phyloP scores from a whole-genome alignment of 2,329 filamentous ascomycete genomes.

The Aureobasidium leucospermi region DNA sequence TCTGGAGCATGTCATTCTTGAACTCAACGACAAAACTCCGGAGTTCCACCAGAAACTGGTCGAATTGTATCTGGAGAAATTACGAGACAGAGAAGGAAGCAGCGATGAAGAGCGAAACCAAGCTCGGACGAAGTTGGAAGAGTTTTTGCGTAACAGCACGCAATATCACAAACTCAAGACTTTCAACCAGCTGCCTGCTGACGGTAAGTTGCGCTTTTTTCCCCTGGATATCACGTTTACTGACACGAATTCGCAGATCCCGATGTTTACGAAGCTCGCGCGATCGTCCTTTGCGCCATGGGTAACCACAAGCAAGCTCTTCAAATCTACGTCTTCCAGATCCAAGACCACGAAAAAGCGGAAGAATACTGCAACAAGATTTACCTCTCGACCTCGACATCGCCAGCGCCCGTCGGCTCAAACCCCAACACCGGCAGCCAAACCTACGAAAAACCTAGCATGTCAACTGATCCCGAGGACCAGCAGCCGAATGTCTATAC shows the following conservation, averaged over 20 bases:
- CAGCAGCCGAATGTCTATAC: constrained; percentile 77
- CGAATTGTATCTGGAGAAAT: constrained; percentile 57
- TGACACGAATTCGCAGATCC: constrained; percentile 50
- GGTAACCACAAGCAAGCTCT: constrained; percentile 89
- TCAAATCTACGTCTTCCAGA: constrained; percentile 95
- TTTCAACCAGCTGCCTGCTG: constrained; percentile 67
- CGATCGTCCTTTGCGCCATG: constrained; percentile 90
- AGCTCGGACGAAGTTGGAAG: constrained; percentile 53
- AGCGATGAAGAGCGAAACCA: constrained; percentile 28
- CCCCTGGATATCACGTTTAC: background rate
- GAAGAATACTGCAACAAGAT: constrained; percentile 97
- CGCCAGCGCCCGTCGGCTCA: background rate
- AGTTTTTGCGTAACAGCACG: constrained; percentile 66
- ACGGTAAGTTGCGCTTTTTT: constrained; percentile 50
- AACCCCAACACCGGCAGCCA: constrained; percentile 4
- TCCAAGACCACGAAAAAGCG: constrained; percentile 78
- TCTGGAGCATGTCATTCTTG: constrained; percentile 81
- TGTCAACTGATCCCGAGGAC: constrained; percentile 39
- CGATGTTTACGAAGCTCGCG: constrained; percentile 79
- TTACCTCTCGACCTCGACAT: constrained; percentile 43
- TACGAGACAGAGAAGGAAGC: constrained; percentile 31
- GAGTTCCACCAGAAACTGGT: constrained; percentile 83
- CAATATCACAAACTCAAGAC: constrained; percentile 64
- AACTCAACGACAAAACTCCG: constrained; percentile 64
- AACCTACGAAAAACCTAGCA: constrained; percentile 23